Percentiles rank a stretch among this genome's conserved stretches.
These are phyloP conservation scores for Trematosphaeria pertusa DNA, from an alignment of 2,329 filamentous ascomycete species.

Conservation along the genomic window DNA sequence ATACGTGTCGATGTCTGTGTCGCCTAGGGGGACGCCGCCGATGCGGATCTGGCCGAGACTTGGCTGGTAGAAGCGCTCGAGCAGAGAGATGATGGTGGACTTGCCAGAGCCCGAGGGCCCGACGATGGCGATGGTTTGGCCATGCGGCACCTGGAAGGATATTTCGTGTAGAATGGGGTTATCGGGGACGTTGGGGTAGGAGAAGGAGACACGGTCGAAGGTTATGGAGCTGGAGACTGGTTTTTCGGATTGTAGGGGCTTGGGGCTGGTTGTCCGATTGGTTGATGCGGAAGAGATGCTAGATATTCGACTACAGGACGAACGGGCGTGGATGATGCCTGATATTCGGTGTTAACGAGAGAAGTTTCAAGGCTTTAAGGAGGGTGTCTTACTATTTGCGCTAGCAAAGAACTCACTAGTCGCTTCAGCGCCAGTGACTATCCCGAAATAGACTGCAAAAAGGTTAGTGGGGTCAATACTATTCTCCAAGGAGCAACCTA, in stretches of 20 bases:
- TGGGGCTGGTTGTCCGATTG: not conserved
- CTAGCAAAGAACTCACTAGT: constrained; percentile 11
- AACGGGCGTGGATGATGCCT: not conserved
- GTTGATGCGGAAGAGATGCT: not conserved
- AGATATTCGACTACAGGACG: not conserved
- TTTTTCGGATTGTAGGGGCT: not conserved
- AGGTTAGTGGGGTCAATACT: not conserved
- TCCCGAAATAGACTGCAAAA: constrained; percentile 2
- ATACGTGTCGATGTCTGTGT: constrained; percentile 74
- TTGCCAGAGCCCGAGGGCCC: constrained; percentile 92
- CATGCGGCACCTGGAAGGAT: constrained; percentile 54
- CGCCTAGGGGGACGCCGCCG: constrained; percentile 70
- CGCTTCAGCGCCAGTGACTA: constrained; percentile 9
- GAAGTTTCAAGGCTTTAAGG: not conserved
- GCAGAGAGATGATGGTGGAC: constrained; percentile 84
- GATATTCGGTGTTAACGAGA: not conserved
- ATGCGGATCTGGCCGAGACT: constrained; percentile 77
- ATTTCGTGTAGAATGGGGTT: not conserved
- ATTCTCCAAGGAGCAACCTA: not conserved
- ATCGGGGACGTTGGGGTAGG: not conserved
- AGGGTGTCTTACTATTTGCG: constrained; percentile 3
- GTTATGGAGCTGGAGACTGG: constrained; percentile 3
- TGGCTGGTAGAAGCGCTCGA: constrained; percentile 88
- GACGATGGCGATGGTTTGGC: constrained; percentile 63
- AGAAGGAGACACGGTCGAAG: not conserved